phyloP scores from a whole-genome alignment of 176 grass and related monocot species.

The Avena sativa region DNA sequence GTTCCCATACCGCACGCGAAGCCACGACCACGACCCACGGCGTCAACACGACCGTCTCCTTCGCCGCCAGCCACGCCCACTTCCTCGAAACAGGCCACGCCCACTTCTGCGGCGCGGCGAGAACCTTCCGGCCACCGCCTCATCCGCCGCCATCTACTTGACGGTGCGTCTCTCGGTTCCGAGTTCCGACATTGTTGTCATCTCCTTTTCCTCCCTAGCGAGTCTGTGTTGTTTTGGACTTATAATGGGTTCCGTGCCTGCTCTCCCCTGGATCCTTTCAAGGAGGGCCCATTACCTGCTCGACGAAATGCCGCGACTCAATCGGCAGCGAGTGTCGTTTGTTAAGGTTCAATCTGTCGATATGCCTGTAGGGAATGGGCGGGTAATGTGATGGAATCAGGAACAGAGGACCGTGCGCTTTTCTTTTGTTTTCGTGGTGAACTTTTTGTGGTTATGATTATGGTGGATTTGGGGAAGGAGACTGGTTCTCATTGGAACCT shows the following conservation, averaged over 20 bases:
- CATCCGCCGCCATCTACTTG: neutral
- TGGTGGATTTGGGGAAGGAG: neutral
- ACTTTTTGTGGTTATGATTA: neutral
- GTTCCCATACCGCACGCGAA: neutral
- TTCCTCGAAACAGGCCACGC: too few species aligned
- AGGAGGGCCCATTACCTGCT: neutral
- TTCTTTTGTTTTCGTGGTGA: neutral
- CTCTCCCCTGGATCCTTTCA: neutral
- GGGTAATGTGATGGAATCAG: neutral
- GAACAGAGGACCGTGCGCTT: neutral
- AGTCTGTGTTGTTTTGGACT: neutral
- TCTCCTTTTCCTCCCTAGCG: neutral
- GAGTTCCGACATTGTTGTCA: neutral
- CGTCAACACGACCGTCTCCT: neutral
- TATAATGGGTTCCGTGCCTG: neutral
- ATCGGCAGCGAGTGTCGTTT: neutral
- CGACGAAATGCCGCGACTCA: neutral
- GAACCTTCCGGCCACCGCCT: neutral
- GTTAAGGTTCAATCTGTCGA: neutral
- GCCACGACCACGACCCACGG: neutral
- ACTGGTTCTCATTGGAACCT: neutral
- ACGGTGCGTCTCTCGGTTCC: slow-evolving; percentile 14
- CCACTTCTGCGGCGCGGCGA: neutral
- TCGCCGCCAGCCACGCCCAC: neutral
- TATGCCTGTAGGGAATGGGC: neutral